Base-by-base conservation (phyloP, 805 yeast species). In the Spencermartinsiella europaea region DNA sequence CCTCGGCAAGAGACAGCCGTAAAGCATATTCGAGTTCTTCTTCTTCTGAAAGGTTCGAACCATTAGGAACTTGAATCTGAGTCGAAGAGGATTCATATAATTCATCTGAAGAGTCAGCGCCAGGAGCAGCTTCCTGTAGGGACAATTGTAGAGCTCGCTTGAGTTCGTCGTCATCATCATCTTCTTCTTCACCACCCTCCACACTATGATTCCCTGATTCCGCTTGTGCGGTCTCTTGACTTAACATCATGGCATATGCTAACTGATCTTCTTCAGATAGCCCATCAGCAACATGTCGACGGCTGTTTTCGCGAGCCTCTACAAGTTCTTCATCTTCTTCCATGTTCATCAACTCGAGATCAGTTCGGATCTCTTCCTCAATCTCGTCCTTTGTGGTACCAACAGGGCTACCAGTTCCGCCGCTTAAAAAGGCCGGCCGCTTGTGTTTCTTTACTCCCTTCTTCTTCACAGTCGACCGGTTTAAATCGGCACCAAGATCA, bases 201-300 rank as follows among this genome's bases (percentile, higher is more conserved):
- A 7, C 31, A 12, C 31, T 12, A 12, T 25, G 31, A 25, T 7
- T 25, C 31, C 12, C 31, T 25, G 7, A 12, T 12, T 25, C 31
- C 12, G 31, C 31, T 22, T 38, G 17, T 15, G 42, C 34, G 10
- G 48, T 36, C 38, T 53, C 59, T 38, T 55, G 54, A 47, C 65
- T 60, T 25, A 64, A 54, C 57, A 60, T 53, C 44, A 62, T 17
- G 2, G 68, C 68, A 40, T 60, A 59, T 27, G 56, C 56, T 25
- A 62, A 28, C 44, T 61, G 64, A 38, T 64, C 68, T 15, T 60
- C 63, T 34, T 63, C 67, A 3, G 53, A 55, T 40, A 61, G 37
- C 4, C 50, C 52, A 3, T 46, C 55, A 12, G 53, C 36, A 4
- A 28, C 41, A 44, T 45, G 35, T 21, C 54, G 55, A 2, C 55